phyloP scores from a whole-genome alignment of 257 asterid genomes.

The Nicotiana attenuata region DNA sequence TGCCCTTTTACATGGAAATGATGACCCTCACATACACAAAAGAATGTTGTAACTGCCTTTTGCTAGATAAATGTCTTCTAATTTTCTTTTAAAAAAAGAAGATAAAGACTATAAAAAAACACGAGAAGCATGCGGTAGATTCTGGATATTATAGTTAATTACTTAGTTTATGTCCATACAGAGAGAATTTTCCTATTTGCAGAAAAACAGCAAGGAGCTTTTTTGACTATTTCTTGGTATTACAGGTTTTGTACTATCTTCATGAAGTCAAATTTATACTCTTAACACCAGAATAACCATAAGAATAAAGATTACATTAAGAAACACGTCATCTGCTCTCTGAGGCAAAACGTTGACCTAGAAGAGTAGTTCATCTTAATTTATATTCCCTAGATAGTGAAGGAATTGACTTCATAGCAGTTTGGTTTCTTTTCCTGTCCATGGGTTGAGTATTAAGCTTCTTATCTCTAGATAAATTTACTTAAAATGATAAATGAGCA shows the following conservation, averaged over 20 bases:
- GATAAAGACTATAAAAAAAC: background rate
- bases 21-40: background rate
- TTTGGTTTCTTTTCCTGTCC: background rate
- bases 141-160: background rate
- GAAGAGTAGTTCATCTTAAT: background rate
- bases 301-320: background rate
- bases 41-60: background rate
- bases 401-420: background rate
- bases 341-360: background rate
- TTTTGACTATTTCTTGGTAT: background rate
- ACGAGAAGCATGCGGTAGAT: background rate
- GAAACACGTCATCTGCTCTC: background rate
- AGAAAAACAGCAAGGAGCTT: background rate
- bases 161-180: background rate
- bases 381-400: background rate
- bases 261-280: background rate
- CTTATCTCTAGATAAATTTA: background rate
- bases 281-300: background rate
- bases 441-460: background rate
- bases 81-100: no score
- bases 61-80: background rate
- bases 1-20: background rate
- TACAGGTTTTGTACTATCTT: background rate
- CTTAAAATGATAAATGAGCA: conserved; percentile 1
- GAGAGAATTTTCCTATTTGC: background rate